Evolutionary conservation across 2,329 filamentous ascomycete species (phyloP), one percentile per base, ranked within the genome.

Genomic region (Shiraia sp.): DNA sequence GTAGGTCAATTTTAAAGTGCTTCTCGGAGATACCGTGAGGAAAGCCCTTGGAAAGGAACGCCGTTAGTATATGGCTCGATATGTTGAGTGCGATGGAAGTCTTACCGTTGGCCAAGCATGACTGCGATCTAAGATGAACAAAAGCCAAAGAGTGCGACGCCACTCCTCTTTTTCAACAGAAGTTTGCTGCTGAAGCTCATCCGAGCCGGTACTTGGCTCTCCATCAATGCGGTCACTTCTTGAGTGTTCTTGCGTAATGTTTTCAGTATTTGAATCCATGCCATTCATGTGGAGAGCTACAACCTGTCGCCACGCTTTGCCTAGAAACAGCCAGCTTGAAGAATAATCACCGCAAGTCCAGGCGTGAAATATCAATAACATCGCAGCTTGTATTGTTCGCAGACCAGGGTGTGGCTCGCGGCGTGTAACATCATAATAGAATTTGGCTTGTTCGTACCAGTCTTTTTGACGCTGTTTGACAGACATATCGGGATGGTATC

Each of bases 281-380:
- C 55, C 52, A 37, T 68, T 65, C 29, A 66, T 40, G 3, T 57
- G 51, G 4, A 66, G 38, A 8, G 56, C 48, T 10, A 57, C 59
- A 3, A 49, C 55, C 38, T 67, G 63, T 30, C 63, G 53, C 65
- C 65, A 68, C 5, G 58, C 56, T 32, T 64, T 66, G 6, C 61
- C 65, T 13, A 68, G 29, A n/a, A 47, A 55, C 2, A 65, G 35
- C 59, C 60, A 67, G 24, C 50, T 54, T 13, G 54, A 33, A 10
- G 57, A 62, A 39, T 58, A 67, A 31, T 68, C 62, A 1, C 62
- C 61, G 6, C 46, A 41, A 2, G 54, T 60, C 32, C 34, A 51
- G 7, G 54, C 51, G 29, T 65, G 54, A 23, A 50, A 49, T 7
- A 59, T 42, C 8, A 67, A 48, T 17, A 53, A 54, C 6, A 63